Base-by-base conservation (phyloP, 495 filamentous ascomycete species). In the Pseudoneurospora amorphoporcata region DNA sequence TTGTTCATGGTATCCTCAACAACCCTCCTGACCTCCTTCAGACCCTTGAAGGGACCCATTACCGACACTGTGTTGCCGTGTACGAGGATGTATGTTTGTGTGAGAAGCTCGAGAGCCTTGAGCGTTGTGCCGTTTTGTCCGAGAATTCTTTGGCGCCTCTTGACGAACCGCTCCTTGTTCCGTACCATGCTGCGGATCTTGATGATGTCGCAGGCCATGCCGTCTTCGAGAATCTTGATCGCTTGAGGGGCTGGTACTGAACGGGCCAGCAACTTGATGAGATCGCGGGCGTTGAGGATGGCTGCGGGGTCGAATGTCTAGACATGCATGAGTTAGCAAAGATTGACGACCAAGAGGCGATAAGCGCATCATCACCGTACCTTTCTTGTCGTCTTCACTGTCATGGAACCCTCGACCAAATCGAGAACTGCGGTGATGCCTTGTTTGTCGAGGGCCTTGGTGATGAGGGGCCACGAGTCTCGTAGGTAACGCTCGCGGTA, bases 1-100 rank as follows among this genome's bases (percentile, higher is more conserved):
- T 99, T 99, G 41, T 89, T 88, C 96, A 99, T 98, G 82, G 93
- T 97, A 80, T 98, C 95, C 80, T 97, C 90, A 6, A 99, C 87
- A 8, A 98, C 90, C 19, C 93, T 86, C 69, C 96, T 90, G 12
- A 97, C 90, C 78, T 98, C 94, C 81, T 98, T 98, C 58, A 99
- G 81, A 16, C 94, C 94, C 81, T 97, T 96, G 83, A 90, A 97
- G 1, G 88, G 87, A 0, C 96, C 96, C 91, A 99, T 98, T 6
- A 88, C 91, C 32, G 89, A 87, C 38, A 99, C 95, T 0, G 95
- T 98, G 83, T 98, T 98, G 76, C 95, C 95, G 83, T 99, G 95
- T 1, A 99, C 95, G 65, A 98, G 87, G 73, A 99, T 92, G 81
- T 98, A 99, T 72, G 91, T 94, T 76, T 90, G 86, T 12, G 95